phyloP scores from a whole-genome alignment of 2,329 filamentous ascomycete species.

The Diatrype stigma region DNA sequence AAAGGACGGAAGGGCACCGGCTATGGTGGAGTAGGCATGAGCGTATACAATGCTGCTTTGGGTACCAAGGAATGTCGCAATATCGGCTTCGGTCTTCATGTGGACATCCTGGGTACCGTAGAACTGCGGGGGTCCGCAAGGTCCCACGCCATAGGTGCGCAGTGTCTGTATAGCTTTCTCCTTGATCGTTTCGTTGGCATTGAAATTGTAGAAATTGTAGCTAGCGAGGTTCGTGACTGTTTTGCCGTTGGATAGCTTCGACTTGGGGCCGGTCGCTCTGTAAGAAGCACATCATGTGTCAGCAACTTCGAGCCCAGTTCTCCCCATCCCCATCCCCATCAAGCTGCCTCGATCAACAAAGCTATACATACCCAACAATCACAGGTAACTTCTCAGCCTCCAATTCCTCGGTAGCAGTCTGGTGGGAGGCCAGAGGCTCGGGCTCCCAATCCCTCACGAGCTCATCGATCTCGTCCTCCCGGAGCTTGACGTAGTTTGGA shows the following conservation, averaged over 20 bases:
- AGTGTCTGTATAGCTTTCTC: constrained; percentile 93
- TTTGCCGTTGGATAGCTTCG: constrained; percentile 81
- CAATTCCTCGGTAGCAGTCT: constrained; percentile 69
- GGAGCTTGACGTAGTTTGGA: constrained; percentile 82
- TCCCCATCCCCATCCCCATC: neutral
- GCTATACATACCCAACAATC: constrained; percentile 70
- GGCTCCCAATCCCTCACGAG: constrained; percentile 95
- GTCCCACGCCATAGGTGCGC: constrained; percentile 92
- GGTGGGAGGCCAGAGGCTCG: constrained; percentile 77
- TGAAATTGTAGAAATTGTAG: constrained; percentile 98
- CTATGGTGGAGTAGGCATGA: constrained; percentile 93
- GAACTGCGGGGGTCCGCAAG: constrained; percentile 94
- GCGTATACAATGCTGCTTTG: constrained; percentile 92
- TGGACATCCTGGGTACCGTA: constrained; percentile 98
- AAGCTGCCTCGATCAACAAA: neutral
- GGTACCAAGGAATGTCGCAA: constrained; percentile 83
- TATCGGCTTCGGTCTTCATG: constrained; percentile 92
- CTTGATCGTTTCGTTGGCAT: constrained; percentile 85
- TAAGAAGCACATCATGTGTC: constrained; percentile 3
- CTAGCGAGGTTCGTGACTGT: constrained; percentile 92
- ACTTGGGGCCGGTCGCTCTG: constrained; percentile 84
- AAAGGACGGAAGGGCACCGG: constrained; percentile 94
- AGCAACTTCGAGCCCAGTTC: constrained; percentile 7
- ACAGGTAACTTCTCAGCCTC: constrained; percentile 84
- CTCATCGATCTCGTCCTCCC: constrained; percentile 96